Conservation (phyloP, 805 yeast genomes). For the Ogataea pignaliae region DNA sequence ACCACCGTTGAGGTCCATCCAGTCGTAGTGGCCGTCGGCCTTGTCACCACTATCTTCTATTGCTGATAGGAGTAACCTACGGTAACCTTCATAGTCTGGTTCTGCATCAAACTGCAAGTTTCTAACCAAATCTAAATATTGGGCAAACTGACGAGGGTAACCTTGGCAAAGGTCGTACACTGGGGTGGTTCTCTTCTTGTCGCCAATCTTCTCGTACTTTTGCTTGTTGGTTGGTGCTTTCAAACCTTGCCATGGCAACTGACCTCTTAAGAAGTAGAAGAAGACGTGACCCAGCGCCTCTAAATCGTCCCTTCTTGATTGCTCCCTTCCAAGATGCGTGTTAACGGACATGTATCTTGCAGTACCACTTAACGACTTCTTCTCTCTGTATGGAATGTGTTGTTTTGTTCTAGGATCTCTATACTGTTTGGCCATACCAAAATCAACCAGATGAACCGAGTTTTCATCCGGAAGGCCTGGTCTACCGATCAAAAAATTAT, state of each 20-base stretch:
- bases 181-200: conserved; percentile 87
- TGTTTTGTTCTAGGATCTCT: conserved; percentile 94
- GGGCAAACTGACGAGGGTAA: conserved; percentile 88
- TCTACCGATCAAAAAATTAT: conserved; percentile 89
- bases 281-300: conserved; percentile 97
- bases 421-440: conserved; percentile 98
- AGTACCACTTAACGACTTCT: conserved; percentile 93
- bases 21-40: conserved; percentile 90
- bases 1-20: conserved; percentile 96
- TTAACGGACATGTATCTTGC: conserved; percentile 98
- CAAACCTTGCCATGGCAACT: conserved; percentile 97
- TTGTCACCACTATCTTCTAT: conserved; percentile 63
- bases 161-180: conserved; percentile 84
- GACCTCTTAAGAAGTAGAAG: conserved; percentile 90
- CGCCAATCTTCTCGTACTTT: conserved; percentile 96
- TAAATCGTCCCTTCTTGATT: conserved; percentile 91
- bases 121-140: conserved; percentile 84
- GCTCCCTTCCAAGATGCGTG: conserved; percentile 96
- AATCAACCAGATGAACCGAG: conserved; percentile 84
- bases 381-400: conserved; percentile 95
- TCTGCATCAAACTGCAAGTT: conserved; percentile 87
- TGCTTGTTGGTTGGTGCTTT: conserved; percentile 98
- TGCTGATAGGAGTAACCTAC: conserved; percentile 73
- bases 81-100: conserved; percentile 88
- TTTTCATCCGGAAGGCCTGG: conserved; percentile 83